Evolutionary conservation across 352 stramenopile genomes (phyloP), one percentile per base, ranked within the genome.

Genomic region (Phytophthora podocarpi): DNA sequence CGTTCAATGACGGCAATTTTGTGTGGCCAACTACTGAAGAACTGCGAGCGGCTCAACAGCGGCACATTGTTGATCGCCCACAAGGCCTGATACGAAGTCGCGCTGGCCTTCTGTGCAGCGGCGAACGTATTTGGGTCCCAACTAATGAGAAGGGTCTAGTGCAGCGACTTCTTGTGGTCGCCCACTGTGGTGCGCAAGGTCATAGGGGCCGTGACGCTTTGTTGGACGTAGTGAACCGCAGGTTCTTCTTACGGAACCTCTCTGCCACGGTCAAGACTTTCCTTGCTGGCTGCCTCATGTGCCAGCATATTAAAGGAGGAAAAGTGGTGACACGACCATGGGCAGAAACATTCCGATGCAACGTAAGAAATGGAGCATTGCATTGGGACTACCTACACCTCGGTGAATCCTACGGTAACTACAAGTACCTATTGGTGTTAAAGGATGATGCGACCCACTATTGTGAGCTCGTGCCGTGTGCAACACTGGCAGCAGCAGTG

Each of bases 331-430:
- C 8, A 1, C 18, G 30, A 24, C 46, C 46, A n/a, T 64, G 36
- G 46, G 31, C 21, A 20, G 46, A 64, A 20, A 46, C 31, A 23
- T 50, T 57, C 30, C 31, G 40, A 2, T 64, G 56, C 16, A 30
- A 30, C 6, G 51, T 59, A 12, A 21, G 52, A 10, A 82, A 82
- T 37, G 53, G 60, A 40, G 57, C 41, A 16, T 26, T 79, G 2
- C 69, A 79, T 9, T 77, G 63, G 36, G 73, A 77, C 23, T 82
- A 46, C n/a, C 7, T 75, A 1, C 43, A 55, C n/a, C 27, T 77
- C 16, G 61, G 70, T 30, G 36, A 71, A 2, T 49, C 58, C 1
- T 75, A 41, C 16, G 50, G 41, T 9, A n/a, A 1, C 2, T 36
- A 31, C 18, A 52, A 58, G 12, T 76, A 76, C 24, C n/a, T 74